These are phyloP conservation scores for Chrysoporthe puriensis DNA, from an alignment of 2,329 filamentous ascomycete species.

Conservation along the genomic window DNA sequence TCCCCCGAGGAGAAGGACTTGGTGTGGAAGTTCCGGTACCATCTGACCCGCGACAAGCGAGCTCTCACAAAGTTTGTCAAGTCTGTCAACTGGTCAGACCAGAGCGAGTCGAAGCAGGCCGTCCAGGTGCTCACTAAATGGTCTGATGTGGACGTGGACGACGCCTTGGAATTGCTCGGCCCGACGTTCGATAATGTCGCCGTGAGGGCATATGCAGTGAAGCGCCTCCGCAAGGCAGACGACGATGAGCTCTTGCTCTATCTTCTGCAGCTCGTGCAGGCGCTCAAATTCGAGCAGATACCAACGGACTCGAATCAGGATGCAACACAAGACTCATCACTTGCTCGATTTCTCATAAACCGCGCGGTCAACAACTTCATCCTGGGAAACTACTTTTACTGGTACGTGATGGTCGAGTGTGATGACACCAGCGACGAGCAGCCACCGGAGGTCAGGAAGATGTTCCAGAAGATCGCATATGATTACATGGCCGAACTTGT, in stretches of 20 bases:
- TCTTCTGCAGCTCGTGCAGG: constrained; percentile 91
- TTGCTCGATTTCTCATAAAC: constrained; percentile 87
- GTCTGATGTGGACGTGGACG: constrained; percentile 96
- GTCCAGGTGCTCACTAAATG: constrained; percentile 89
- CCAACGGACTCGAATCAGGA: constrained; percentile 65
- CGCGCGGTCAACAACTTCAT: constrained; percentile 87
- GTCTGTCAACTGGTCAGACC: constrained; percentile 91
- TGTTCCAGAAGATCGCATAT: constrained; percentile 92
- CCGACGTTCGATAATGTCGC: constrained; percentile 88
- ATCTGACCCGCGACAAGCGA: constrained; percentile 87
- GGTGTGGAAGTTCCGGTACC: constrained; percentile 96
- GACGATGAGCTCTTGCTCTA: constrained; percentile 92
- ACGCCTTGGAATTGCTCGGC: constrained; percentile 90
- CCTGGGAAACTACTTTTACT: constrained; percentile 93
- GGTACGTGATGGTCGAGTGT: constrained; percentile 98
- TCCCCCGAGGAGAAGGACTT: constrained; percentile 92
- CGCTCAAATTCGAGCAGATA: constrained; percentile 89
- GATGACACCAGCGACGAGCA: constrained; percentile 82
- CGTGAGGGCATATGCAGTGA: constrained; percentile 91
- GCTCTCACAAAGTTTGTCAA: constrained; percentile 97
- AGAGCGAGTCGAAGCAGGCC: constrained; percentile 82
- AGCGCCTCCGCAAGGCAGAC: constrained; percentile 86
- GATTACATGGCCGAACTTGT: constrained; percentile 93
- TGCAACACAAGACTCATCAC: constrained; percentile 73
- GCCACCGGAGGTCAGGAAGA: constrained; percentile 73